Evolutionary conservation across 1,284 basidiomycete genomes (phyloP).

Genomic region (Rhodotorula sp.): DNA sequence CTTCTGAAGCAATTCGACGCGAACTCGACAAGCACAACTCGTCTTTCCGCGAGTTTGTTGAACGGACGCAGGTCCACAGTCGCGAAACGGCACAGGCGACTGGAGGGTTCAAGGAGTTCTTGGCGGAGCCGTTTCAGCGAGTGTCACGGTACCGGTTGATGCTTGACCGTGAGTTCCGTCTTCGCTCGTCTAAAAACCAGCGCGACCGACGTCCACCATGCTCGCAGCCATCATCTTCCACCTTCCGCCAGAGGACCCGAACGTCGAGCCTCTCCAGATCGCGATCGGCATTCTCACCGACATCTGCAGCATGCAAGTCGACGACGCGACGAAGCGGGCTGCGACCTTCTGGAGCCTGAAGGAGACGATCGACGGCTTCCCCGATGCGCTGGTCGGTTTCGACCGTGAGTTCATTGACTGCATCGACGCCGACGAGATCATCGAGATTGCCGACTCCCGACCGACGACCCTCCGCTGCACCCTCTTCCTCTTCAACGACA

Average conservation of each 20-base stretch:
- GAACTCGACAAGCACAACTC: constrained; percentile 28
- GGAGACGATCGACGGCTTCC: constrained; percentile 85
- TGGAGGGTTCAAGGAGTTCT: constrained; percentile 85
- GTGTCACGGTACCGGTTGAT: constrained; percentile 94
- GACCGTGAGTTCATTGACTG: constrained; percentile 86
- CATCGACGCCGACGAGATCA: constrained; percentile 82
- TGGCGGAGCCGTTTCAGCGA: constrained; percentile 99
- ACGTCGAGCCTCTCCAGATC: constrained; percentile 68
- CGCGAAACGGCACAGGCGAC: constrained; percentile 57
- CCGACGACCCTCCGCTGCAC: constrained; percentile 69
- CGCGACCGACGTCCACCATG: neutral
- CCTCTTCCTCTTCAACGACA: constrained; percentile 92
- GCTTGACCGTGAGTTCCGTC: constrained; percentile 62
- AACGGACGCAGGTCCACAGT: constrained; percentile 22
- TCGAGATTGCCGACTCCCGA: constrained; percentile 33
- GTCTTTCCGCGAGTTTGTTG: constrained; percentile 31
- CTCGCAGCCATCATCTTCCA: constrained; percentile 39
- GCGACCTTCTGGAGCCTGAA: constrained; percentile 84
- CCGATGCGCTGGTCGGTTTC: constrained; percentile 78
- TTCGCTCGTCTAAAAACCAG: too few relatives aligned
- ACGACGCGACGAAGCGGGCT: constrained; percentile 84
- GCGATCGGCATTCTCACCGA: constrained; percentile 82
- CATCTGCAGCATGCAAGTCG: constrained; percentile 88
- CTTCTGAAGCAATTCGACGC: constrained; percentile 22
- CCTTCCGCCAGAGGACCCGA: constrained; percentile 41